Evolutionary conservation across 805 yeast genomes (phyloP), one percentile per base, ranked within the genome.

Genomic region (Ogataea polymorpha): DNA sequence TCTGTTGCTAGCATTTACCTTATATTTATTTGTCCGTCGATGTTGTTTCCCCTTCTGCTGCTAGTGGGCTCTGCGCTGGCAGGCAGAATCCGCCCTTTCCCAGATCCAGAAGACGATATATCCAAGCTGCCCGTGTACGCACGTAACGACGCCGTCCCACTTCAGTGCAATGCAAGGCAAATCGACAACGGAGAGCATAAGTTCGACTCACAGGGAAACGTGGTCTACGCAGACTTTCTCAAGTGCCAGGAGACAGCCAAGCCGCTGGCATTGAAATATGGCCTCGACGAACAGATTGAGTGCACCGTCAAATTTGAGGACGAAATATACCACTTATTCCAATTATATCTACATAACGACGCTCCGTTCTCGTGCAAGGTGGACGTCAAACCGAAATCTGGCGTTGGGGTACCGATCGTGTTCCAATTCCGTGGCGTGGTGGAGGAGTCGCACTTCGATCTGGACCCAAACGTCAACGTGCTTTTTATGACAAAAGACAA

Each of bases 171-270:
- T 45, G 61, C 74, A 36, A 68, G 93, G 53, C 75, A 81, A 48
- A 84, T 85, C 39, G 86, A 82, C 50, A 77, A 71, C 46, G 93
- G 93, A 40, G 91, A 85, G 57, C 91, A 85, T 64, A 70, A 75
- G 43, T 80, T 80, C 47, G 88, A 82, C 54, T 70, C 68, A n/a
- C 63, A 72, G n/a, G 75, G 75, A 7, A 66, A 75, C 42, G 77
- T 85, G 40, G 58, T 82, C 13, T 83, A 79, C 50, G 70, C 59
- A 2, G 65, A 74, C 4, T 80, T 83, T 50, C 85, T 88, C 2
- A 62, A 51, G 5, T 84, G 93, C 62, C 64, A 66, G 39, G 91
- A 85, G 54, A 79, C 87, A 0, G 77, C 77, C 2, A 63, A 68
- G 47, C 82, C 88, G 2, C 67, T 84, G 28, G 47, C 63, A n/a